These are phyloP conservation scores for Nemophila menziesii DNA, from an alignment of 257 asterid species.

Conservation along the genomic window DNA sequence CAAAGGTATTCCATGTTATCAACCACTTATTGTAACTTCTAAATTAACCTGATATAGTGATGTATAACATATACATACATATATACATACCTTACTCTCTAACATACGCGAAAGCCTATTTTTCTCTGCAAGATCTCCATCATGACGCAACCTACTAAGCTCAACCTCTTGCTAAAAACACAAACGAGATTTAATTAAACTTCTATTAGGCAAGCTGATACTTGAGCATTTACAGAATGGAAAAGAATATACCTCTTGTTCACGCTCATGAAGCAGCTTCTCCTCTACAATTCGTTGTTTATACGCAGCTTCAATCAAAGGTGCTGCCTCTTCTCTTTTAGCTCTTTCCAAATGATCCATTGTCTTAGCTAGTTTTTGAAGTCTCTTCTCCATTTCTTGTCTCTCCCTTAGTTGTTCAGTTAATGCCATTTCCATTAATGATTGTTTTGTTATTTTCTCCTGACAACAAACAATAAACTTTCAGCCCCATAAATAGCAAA, in stretches of 20 bases:
- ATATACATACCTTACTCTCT: background rate
- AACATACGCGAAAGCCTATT: constrained; percentile 1
- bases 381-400: constrained; percentile 74
- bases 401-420: constrained; percentile 74
- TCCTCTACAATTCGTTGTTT: constrained; percentile 22
- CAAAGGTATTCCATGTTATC: too few relatives aligned
- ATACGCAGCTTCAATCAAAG: constrained; percentile 24
- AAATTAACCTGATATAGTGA: background rate
- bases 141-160: background rate
- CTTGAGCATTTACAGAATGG: too few relatives aligned
- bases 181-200: too few relatives aligned
- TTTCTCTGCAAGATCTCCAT: constrained; percentile 1
- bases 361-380: constrained; percentile 21
- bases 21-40: too few relatives aligned
- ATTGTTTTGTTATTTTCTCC: constrained; percentile 66
- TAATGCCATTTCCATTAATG: constrained; percentile 51
- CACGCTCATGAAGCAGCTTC: constrained; percentile 20
- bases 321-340: constrained; percentile 28
- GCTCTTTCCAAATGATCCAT: constrained; percentile 37
- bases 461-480: constrained; percentile 16
- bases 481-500: background rate
- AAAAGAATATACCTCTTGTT: constrained; percentile 19
- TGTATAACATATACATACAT: too few relatives aligned
- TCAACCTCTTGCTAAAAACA: constrained; percentile 3
- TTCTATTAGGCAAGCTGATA: too few relatives aligned